A percentile compares a stretch with the other conserved stretches of the same genome.
phyloP scores from a whole-genome alignment of 331 rosid species.

The Acacia pycnantha region DNA sequence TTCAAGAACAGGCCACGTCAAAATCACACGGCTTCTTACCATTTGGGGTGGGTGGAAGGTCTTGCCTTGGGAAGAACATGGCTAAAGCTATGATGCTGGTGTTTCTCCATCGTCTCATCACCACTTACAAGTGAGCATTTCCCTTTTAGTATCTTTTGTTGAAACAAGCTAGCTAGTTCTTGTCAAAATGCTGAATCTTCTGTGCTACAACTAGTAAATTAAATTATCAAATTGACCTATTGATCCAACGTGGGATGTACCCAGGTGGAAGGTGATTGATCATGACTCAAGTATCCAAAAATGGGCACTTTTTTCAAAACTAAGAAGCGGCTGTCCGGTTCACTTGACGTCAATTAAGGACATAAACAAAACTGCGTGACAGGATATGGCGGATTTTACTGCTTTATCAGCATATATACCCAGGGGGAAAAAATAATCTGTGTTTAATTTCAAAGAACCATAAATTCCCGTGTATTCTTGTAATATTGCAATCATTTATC shows the following conservation, averaged over 20 bases:
- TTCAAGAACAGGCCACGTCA: slow-evolving; percentile 45
- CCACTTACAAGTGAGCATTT: slow-evolving; percentile 54
- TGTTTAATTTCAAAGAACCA: not conserved
- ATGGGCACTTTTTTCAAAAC: slow-evolving; percentile 66
- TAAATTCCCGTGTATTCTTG: not conserved
- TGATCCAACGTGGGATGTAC: not conserved
- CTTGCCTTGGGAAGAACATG: slow-evolving; percentile 84
- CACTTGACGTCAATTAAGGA: slow-evolving; percentile 36
- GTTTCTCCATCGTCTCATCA: slow-evolving; percentile 78
- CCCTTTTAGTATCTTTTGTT: not conserved
- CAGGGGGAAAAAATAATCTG: not conserved
- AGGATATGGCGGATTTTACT: not conserved
- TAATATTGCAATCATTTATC: not conserved
- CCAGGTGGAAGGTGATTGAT: slow-evolving; percentile 76
- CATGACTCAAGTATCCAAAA: slow-evolving; percentile 72
- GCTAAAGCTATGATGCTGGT: slow-evolving; percentile 90
- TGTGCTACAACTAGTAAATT: not conserved
- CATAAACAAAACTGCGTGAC: not conserved
- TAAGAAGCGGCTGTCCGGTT: slow-evolving; percentile 73
- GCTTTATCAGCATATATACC: not conserved
- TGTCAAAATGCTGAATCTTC: slow-evolving; percentile 1
- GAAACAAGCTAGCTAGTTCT: not conserved
- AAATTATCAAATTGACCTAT: not conserved
- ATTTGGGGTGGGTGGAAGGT: slow-evolving; percentile 91
- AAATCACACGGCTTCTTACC: slow-evolving; percentile 77